Evolutionary conservation across 768 basidiomycete genomes (phyloP).

Genomic region (Amanita exitialis): DNA sequence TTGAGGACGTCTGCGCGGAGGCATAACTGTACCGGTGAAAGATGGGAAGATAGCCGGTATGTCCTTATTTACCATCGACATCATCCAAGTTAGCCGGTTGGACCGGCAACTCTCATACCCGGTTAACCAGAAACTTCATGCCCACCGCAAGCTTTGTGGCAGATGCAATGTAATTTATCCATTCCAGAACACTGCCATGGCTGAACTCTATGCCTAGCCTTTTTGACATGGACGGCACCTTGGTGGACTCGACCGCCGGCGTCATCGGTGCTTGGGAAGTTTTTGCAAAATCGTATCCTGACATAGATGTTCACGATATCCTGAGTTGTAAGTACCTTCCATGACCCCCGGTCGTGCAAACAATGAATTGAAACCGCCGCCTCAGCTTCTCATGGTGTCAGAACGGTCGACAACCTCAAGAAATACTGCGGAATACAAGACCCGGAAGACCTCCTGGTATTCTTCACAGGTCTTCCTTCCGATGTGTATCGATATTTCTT

Average conservation of each 20-base stretch:
- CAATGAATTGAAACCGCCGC: not conserved
- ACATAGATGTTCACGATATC: conserved; percentile 49
- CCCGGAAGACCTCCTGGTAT: conserved; percentile 60
- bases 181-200: too few relatives aligned
- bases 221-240: conserved; percentile 80
- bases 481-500: not conserved
- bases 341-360: conserved; percentile 5
- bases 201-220: conserved; percentile 28
- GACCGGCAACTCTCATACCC: not conserved
- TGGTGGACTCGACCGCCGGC: conserved; percentile 75
- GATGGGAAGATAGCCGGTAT: conserved; percentile 1
- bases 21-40: conserved; percentile 39
- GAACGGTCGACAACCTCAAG: conserved; percentile 74
- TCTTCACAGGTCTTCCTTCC: not conserved
- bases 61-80: not conserved
- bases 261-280: conserved; percentile 76
- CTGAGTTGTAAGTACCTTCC: conserved; percentile 43
- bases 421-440: conserved; percentile 63
- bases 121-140: not conserved
- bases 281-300: conserved; percentile 64
- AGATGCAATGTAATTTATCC: conserved; percentile 31
- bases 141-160: conserved; percentile 9
- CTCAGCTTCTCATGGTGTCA: conserved; percentile 70
- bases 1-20: conserved; percentile 62
- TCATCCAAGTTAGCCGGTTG: not conserved